Conservation (phyloP, 768 basidiomycete species). For the Lentinula guzmanii region DNA sequence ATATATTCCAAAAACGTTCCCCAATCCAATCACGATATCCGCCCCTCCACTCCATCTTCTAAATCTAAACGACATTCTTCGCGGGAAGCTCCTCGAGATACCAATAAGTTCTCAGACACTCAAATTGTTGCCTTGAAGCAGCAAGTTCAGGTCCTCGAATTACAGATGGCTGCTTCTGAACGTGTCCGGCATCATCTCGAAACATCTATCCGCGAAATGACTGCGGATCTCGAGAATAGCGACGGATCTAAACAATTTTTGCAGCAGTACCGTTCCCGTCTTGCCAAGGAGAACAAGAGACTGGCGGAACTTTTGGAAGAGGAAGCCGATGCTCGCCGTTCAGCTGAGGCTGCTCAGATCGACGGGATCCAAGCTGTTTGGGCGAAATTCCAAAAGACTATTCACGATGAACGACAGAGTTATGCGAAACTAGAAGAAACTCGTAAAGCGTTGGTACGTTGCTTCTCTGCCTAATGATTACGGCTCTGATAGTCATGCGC, state of each 20-base stretch:
- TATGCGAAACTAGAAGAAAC: constrained; percentile 65
- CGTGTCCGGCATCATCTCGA: constrained; percentile 63
- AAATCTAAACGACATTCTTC: constrained; percentile 24
- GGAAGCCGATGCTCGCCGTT: constrained; percentile 55
- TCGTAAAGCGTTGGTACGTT: constrained; percentile 57
- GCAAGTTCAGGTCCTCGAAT: constrained; percentile 62
- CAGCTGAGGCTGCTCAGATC: constrained; percentile 56
- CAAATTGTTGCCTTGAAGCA: constrained; percentile 49
- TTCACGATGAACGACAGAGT: constrained; percentile 53
- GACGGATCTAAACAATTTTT: constrained; percentile 64
- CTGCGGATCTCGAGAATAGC: constrained; percentile 53
- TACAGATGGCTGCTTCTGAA: constrained; percentile 63
- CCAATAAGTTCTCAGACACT: constrained; percentile 35
- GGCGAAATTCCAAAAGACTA: constrained; percentile 57
- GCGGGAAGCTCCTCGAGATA: constrained; percentile 28
- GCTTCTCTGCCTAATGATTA: not conserved
- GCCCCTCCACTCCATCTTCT: constrained; percentile 39
- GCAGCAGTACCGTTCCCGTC: constrained; percentile 47
- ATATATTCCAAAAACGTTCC: constrained; percentile 33
- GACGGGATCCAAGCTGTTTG: constrained; percentile 62
- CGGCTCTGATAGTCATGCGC: not conserved
- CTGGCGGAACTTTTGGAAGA: constrained; percentile 53
- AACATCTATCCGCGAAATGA: constrained; percentile 51
- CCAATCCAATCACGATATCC: constrained; percentile 32
- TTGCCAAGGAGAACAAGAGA: constrained; percentile 51